Conservation (phyloP, 1,284 basidiomycete species). For the Cryptococcus amylolentus region DNA sequence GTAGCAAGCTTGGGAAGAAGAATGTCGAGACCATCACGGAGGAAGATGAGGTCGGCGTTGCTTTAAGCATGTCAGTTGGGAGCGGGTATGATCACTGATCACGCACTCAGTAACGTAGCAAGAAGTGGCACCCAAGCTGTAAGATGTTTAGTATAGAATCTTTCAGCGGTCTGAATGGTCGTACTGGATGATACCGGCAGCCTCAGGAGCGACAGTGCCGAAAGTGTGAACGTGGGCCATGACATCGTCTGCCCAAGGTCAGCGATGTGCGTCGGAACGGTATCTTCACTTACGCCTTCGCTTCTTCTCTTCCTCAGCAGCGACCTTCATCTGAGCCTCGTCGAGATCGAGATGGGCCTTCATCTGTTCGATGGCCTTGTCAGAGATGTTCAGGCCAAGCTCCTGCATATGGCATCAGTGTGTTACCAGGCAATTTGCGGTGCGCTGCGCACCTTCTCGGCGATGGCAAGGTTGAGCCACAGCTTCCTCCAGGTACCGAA, state of each 20-base stretch:
- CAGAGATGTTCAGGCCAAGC: slow-evolving; percentile 83
- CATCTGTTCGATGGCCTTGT: slow-evolving; percentile 94
- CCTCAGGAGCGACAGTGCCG: slow-evolving; percentile 86
- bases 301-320: slow-evolving; percentile 93
- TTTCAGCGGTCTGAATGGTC: slow-evolving; percentile 25
- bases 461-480: slow-evolving; percentile 94
- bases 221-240: slow-evolving; percentile 99
- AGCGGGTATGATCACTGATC: not conserved
- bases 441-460: slow-evolving; percentile 64
- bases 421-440: not conserved
- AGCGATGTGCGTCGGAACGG: not conserved
- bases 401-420: slow-evolving; percentile 51
- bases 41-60: slow-evolving; percentile 96
- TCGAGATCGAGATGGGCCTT: slow-evolving; percentile 83
- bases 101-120: slow-evolving; percentile 97
- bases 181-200: slow-evolving; percentile 95
- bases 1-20: slow-evolving; percentile 82
- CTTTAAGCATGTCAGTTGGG: slow-evolving; percentile 51
- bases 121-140: slow-evolving; percentile 88
- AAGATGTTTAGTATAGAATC: slow-evolving; percentile 1
- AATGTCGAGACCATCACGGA: slow-evolving; percentile 79
- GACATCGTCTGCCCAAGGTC: slow-evolving; percentile 66
- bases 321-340: slow-evolving; percentile 84
- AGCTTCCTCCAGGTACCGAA: slow-evolving; percentile 96
- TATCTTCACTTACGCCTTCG: slow-evolving; percentile 60